phyloP scores from a whole-genome alignment of 2,329 filamentous ascomycete species.

The Monosporascus sp. region DNA sequence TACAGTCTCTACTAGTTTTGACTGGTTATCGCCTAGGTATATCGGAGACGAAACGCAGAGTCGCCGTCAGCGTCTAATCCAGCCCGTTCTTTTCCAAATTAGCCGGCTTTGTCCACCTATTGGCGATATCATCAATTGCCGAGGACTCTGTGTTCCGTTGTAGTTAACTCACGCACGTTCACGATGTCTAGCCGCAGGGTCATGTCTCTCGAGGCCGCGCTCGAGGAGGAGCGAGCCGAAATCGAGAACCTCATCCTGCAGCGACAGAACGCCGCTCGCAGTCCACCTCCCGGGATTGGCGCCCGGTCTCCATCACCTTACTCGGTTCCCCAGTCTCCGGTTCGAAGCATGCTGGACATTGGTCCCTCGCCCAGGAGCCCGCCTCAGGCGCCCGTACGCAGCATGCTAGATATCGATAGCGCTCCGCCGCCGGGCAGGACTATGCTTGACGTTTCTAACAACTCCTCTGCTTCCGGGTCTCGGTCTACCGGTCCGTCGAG shows the following conservation, averaged over 20 bases:
- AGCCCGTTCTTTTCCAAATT: not conserved
- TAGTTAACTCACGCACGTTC: slow-evolving; percentile 1
- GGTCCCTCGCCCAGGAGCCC: slow-evolving; percentile 36
- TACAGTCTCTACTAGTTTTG: not conserved
- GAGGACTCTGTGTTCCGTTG: too few species aligned
- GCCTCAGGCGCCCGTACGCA: slow-evolving; percentile 52
- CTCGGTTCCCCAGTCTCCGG: slow-evolving; percentile 56
- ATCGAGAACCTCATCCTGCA: slow-evolving; percentile 25
- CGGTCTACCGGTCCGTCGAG: slow-evolving; percentile 30
- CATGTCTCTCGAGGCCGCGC: slow-evolving; percentile 28
- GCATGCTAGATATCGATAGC: slow-evolving; percentile 57
- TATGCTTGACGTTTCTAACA: slow-evolving; percentile 44
- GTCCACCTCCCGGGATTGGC: slow-evolving; percentile 15
- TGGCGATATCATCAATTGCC: too few species aligned
- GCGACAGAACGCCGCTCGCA: slow-evolving; percentile 16
- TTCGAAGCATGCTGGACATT: slow-evolving; percentile 63
- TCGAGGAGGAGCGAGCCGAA: slow-evolving; percentile 28
- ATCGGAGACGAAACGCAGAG: too few species aligned
- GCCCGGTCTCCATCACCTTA: slow-evolving; percentile 49
- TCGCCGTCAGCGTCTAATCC: not conserved
- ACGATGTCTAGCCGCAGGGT: slow-evolving; percentile 22
- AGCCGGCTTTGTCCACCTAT: not conserved
- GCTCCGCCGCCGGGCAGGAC: slow-evolving; percentile 39
- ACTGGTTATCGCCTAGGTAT: too few species aligned
- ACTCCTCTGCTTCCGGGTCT: slow-evolving; percentile 22